phyloP scores from a whole-genome alignment of 208 protist species.

The Trypanosoma brucei region DNA sequence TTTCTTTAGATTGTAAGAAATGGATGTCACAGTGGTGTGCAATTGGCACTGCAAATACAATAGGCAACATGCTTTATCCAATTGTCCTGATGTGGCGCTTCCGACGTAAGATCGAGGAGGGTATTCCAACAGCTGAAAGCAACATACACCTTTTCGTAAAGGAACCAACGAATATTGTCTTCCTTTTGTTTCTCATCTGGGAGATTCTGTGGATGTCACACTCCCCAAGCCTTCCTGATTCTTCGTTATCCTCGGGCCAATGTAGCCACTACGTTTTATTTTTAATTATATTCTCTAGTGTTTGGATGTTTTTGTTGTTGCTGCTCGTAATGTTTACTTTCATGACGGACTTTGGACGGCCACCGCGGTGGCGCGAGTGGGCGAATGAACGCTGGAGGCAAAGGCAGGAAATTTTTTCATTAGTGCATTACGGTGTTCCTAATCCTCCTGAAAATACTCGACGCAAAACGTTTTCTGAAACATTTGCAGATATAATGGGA shows the following conservation, averaged over 20 bases:
- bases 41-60: conserved; percentile 44
- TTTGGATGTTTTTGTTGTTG: conserved; percentile 35
- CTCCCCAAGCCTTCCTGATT: conserved; percentile 13
- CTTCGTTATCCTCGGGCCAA: conserved; percentile 1
- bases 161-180: conserved; percentile 34
- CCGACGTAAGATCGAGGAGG: conserved; percentile 35
- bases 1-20: conserved; percentile 27
- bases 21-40: conserved; percentile 20
- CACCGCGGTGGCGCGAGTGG: conserved; percentile 47
- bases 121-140: conserved; percentile 32
- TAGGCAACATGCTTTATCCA: conserved; percentile 64
- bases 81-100: conserved; percentile 43
- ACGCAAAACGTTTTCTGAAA: background rate
- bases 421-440: conserved; percentile 4
- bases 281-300: conserved; percentile 37
- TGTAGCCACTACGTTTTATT: conserved; percentile 42
- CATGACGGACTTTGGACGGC: conserved; percentile 44
- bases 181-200: conserved; percentile 45
- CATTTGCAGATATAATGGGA: background rate
- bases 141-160: conserved; percentile 37
- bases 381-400: conserved; percentile 29
- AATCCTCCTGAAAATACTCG: background rate
- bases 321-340: conserved; percentile 48
- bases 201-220: conserved; percentile 58
- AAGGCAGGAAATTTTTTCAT: background rate